These are phyloP conservation scores for Albatrellus ellisii DNA, from an alignment of 768 basidiomycete genomes.

Conservation along the genomic window DNA sequence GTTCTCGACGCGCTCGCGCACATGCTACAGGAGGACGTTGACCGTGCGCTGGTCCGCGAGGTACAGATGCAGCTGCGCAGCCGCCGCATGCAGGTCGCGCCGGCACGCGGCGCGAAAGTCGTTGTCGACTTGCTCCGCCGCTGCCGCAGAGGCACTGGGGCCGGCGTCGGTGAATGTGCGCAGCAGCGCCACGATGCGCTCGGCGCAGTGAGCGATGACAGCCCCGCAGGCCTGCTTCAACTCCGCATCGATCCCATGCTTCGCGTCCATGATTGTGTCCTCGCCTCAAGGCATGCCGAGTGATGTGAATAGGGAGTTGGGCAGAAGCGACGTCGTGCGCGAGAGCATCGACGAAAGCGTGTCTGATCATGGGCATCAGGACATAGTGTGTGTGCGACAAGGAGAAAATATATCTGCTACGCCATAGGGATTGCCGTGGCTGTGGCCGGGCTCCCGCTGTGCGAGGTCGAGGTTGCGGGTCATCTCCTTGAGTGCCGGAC, in stretches of 20 bases:
- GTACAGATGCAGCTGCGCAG: conserved; percentile 57
- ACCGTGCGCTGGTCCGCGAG: conserved; percentile 74
- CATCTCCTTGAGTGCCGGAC: conserved; percentile 92
- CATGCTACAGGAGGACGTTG: conserved; percentile 61
- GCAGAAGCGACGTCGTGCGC: conserved; percentile 45
- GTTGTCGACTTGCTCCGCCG: conserved; percentile 33
- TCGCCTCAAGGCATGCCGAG: conserved; percentile 54
- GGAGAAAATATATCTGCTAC: conserved; percentile 38
- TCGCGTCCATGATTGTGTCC: conserved; percentile 48
- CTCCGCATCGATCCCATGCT: conserved; percentile 73
- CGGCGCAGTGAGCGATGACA: conserved; percentile 53
- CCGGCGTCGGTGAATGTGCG: conserved; percentile 40
- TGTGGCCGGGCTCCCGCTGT: conserved; percentile 30
- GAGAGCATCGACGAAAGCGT: conserved; percentile 47
- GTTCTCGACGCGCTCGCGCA: conserved; percentile 61
- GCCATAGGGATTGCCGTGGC: conserved; percentile 31
- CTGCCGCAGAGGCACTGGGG: no score
- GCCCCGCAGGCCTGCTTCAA: conserved; percentile 80
- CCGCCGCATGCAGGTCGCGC: conserved; percentile 38
- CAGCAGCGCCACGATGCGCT: conserved; percentile 43
- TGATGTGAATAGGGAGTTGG: conserved; percentile 57
- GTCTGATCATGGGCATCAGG: conserved; percentile 22
- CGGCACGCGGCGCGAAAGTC: conserved; percentile 43
- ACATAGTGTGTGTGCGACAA: conserved; percentile 4
- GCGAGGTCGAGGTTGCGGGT: conserved; percentile 59